Percentiles rank a stretch among this genome's conserved stretches.
Conservation (phyloP, 2,329 filamentous ascomycete species). For the Pseudocercospora fuligena region DNA sequence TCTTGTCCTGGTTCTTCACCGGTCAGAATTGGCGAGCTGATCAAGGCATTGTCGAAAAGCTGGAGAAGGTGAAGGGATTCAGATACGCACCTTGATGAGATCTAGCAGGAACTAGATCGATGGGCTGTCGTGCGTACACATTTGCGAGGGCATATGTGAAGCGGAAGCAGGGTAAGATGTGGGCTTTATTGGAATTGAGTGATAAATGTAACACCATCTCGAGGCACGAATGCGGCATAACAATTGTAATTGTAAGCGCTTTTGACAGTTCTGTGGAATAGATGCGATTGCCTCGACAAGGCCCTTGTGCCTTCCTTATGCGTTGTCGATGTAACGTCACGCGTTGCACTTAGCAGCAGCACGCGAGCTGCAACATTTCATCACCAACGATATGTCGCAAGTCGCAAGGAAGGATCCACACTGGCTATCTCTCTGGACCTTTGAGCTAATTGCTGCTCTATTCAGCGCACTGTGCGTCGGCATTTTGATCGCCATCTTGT, state of each 20-base stretch:
- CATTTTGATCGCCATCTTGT: too few species aligned
- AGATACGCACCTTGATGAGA: constrained; percentile 2
- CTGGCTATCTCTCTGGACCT: too few species aligned
- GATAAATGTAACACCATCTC: neutral
- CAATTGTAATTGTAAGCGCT: neutral
- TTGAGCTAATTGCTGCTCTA: too few species aligned
- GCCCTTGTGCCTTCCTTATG: neutral
- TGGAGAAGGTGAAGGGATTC: constrained; percentile 11
- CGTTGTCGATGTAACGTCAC: neutral
- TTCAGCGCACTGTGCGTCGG: too few species aligned
- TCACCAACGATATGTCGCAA: too few species aligned
- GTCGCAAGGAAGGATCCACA: too few species aligned
- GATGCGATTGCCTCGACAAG: neutral
- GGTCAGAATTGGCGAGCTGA: constrained; percentile 5
- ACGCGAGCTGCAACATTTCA: neutral
- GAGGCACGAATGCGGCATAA: neutral
- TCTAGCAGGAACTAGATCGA: constrained; percentile 5
- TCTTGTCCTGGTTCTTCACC: constrained; percentile 10
- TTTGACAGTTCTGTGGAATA: neutral
- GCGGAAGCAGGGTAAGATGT: neutral
- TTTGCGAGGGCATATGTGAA: neutral
- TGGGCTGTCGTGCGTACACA: neutral
- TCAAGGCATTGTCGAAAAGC: constrained; percentile 1
- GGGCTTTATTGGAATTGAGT: neutral
- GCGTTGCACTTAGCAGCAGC: neutral